Conservation (phyloP, 2,329 filamentous ascomycete species). For the Ceratocystis papillata region DNA sequence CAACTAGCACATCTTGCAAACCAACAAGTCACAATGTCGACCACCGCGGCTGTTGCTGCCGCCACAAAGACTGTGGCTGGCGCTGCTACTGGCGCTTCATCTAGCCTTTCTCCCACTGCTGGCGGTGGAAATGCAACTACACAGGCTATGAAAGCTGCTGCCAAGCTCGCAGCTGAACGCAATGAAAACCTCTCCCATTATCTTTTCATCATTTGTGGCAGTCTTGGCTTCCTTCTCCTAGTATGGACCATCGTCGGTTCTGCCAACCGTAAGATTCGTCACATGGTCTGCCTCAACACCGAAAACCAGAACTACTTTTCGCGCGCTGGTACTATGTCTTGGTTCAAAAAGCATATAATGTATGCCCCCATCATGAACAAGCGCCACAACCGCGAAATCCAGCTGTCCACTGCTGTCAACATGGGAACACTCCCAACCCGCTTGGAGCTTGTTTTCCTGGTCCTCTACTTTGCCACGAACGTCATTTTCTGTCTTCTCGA, state of each 20-base stretch:
- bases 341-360: constrained; percentile 29
- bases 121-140: constrained; percentile 23
- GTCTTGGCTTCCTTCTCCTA: constrained; percentile 51
- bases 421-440: constrained; percentile 54
- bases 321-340: constrained; percentile 23
- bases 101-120: constrained; percentile 18
- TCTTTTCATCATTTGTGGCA: constrained; percentile 52
- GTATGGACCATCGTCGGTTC: constrained; percentile 54
- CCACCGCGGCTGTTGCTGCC: constrained; percentile 2
- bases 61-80: constrained; percentile 11
- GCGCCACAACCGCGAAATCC: constrained; percentile 57
- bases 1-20: background rate
- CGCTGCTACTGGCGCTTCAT: constrained; percentile 13
- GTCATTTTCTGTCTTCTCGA: constrained; percentile 56
- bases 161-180: constrained; percentile 32
- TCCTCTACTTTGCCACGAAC: constrained; percentile 50
- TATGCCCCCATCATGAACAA: constrained; percentile 55
- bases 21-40: constrained; percentile 17
- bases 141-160: constrained; percentile 22
- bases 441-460: constrained; percentile 48
- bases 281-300: constrained; percentile 64
- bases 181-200: constrained; percentile 51
- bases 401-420: constrained; percentile 49
- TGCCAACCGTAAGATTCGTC: constrained; percentile 57
- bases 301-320: constrained; percentile 67